phyloP scores from a whole-genome alignment of 768 basidiomycete genomes.

The Kwoniella dejecticola region DNA sequence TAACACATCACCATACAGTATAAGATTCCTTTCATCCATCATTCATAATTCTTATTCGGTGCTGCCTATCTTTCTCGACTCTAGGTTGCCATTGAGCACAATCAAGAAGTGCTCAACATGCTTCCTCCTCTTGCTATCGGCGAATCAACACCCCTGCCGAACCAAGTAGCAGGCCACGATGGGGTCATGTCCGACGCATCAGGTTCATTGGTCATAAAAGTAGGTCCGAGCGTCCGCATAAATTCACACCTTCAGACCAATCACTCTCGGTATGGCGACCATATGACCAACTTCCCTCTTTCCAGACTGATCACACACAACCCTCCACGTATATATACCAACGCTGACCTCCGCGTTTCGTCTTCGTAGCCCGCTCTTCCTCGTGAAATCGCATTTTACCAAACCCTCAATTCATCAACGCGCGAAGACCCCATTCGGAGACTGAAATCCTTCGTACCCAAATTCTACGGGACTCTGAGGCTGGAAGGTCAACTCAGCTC shows the following conservation, averaged over 20 bases:
- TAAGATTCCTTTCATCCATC: too few relatives aligned
- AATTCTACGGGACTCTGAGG: constrained; percentile 75
- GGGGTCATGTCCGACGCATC: constrained; percentile 50
- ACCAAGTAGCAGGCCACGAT: constrained; percentile 55
- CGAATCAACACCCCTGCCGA: constrained; percentile 37
- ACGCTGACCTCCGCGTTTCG: too few relatives aligned
- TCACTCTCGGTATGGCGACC: too few relatives aligned
- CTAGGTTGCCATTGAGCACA: too few relatives aligned
- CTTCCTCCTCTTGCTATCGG: neutral
- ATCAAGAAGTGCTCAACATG: too few relatives aligned
- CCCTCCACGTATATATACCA: too few relatives aligned
- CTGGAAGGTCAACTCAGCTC: constrained; percentile 65
- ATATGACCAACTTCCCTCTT: too few relatives aligned
- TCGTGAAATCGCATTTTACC: constrained; percentile 55
- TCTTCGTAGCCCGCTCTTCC: constrained; percentile 36
- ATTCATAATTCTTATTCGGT: too few relatives aligned
- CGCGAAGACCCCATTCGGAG: constrained; percentile 25
- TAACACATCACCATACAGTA: too few relatives aligned
- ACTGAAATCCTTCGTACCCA: constrained; percentile 65
- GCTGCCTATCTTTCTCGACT: too few relatives aligned
- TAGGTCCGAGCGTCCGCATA: constrained; percentile 25
- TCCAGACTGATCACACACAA: too few relatives aligned
- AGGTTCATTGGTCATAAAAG: constrained; percentile 55
- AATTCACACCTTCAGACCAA: neutral
- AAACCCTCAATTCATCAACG: constrained; percentile 33